These are phyloP conservation scores for Sclerotinia minor DNA, from an alignment of 2,329 filamentous ascomycete genomes.

Conservation along the genomic window DNA sequence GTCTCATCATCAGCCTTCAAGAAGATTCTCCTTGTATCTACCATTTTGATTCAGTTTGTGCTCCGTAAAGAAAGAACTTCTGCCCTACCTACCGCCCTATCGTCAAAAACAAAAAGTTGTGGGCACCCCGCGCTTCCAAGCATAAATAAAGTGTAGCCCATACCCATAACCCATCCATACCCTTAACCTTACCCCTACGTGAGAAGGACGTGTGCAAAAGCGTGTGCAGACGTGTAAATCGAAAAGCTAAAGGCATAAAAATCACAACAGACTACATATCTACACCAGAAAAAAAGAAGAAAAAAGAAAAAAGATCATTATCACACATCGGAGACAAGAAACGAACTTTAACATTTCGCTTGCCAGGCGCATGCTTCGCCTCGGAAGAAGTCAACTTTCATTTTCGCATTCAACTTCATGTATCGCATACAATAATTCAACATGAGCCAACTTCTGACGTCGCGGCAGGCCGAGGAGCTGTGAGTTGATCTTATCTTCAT, in stretches of 20 bases:
- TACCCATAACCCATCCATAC: not conserved
- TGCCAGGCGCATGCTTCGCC: slow-evolving; percentile 33
- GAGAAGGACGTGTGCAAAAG: slow-evolving; percentile 2
- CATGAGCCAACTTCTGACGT: slow-evolving; percentile 76
- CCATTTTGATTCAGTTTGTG: not conserved
- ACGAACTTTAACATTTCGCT: slow-evolving; percentile 19
- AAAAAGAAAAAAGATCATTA: not conserved
- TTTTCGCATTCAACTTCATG: slow-evolving; percentile 22
- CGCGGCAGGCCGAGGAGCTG: slow-evolving; percentile 86
- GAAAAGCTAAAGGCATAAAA: slow-evolving; percentile 19
- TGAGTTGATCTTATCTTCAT: slow-evolving; percentile 49
- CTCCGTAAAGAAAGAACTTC: slow-evolving; percentile 6
- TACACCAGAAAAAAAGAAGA: not conserved
- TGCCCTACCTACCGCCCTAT: slow-evolving; percentile 8
- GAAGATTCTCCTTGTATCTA: not conserved
- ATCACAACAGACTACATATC: slow-evolving; percentile 16
- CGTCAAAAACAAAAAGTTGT: slow-evolving; percentile 16
- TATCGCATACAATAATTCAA: slow-evolving; percentile 36
- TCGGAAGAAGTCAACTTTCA: slow-evolving; percentile 21
- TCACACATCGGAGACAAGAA: slow-evolving; percentile 17
- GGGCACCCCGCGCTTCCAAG: slow-evolving; percentile 23
- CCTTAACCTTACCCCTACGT: slow-evolving; percentile 9
- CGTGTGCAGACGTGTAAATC: slow-evolving; percentile 22
- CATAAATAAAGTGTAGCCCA: slow-evolving; percentile 13
- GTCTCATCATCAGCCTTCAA: not conserved